Evolutionary conservation across 2,329 filamentous ascomycete genomes (phyloP).

Genomic region (Penicillium sp.): DNA sequence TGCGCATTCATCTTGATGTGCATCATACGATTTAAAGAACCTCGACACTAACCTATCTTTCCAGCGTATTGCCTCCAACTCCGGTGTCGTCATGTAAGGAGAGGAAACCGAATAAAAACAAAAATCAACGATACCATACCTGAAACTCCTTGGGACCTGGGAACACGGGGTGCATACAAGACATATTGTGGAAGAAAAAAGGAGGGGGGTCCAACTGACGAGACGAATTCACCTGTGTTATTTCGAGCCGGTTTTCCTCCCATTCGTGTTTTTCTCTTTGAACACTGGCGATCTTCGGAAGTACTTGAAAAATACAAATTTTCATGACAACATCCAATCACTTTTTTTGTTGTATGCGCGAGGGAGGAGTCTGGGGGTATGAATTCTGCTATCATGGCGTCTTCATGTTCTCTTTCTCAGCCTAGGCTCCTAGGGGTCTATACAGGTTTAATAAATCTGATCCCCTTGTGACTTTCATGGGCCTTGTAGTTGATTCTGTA

Average conservation of each 20-base stretch:
- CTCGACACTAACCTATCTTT: slow-evolving; percentile 38
- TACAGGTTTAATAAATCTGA: slow-evolving; percentile 16
- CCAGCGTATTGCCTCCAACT: slow-evolving; percentile 99
- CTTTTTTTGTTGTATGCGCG: not conserved
- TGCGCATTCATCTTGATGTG: not conserved
- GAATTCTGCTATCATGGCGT: not conserved
- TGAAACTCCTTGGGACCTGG: slow-evolving; percentile 30
- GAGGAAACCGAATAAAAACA: slow-evolving; percentile 33
- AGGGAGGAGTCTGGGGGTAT: not conserved
- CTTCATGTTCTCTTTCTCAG: slow-evolving; percentile 5
- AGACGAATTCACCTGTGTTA: slow-evolving; percentile 33
- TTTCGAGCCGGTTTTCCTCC: slow-evolving; percentile 30
- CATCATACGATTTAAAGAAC: not conserved
- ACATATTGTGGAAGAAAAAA: slow-evolving; percentile 28
- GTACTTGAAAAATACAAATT: slow-evolving; percentile 29
- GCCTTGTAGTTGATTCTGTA: slow-evolving; percentile 4
- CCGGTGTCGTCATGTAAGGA: slow-evolving; percentile 98
- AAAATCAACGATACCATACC: slow-evolving; percentile 35
- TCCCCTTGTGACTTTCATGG: slow-evolving; percentile 4
- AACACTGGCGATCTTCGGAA: slow-evolving; percentile 29
- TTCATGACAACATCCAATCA: slow-evolving; percentile 20
- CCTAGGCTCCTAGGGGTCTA: slow-evolving; percentile 6
- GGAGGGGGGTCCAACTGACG: slow-evolving; percentile 28
- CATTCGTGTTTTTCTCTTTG: slow-evolving; percentile 28
- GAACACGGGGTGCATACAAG: slow-evolving; percentile 32